Evolutionary conservation across 176 grass and related monocot genomes (phyloP).

Genomic region (Oryza meyeriana): DNA sequence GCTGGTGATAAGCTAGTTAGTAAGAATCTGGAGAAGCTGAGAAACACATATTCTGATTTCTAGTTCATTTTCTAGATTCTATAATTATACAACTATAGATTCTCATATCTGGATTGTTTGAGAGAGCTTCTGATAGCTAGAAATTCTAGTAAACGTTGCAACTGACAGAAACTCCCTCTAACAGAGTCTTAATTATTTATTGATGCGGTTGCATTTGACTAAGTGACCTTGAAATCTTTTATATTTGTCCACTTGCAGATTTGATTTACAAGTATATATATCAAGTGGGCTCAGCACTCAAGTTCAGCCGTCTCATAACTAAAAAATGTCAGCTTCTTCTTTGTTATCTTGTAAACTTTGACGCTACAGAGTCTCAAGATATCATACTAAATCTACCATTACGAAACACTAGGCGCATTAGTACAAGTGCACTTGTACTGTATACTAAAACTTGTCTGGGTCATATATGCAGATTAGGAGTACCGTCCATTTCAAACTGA

Average conservation of each 20-base stretch:
- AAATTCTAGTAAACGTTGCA: too few relatives aligned
- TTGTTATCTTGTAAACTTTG: neutral
- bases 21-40: too few relatives aligned
- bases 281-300: slow-evolving; percentile 31
- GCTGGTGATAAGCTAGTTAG: too few relatives aligned
- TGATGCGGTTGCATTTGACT: slow-evolving; percentile 24
- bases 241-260: neutral
- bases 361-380: slow-evolving; percentile 2
- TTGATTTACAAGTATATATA: neutral
- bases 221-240: neutral
- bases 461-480: neutral
- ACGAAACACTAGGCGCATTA: neutral
- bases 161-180: too few relatives aligned
- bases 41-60: too few relatives aligned
- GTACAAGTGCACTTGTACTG: neutral
- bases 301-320: neutral
- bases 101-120: too few relatives aligned
- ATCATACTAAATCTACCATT: neutral
- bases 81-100: too few relatives aligned
- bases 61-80: too few relatives aligned
- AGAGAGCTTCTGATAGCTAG: too few relatives aligned
- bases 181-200: neutral
- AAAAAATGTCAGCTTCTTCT: neutral
- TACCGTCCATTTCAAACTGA: slow-evolving; percentile 9
- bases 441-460: neutral